phyloP scores from a whole-genome alignment of 2,329 filamentous ascomycete genomes.

The Arthrobotrys pseudoclavata region DNA sequence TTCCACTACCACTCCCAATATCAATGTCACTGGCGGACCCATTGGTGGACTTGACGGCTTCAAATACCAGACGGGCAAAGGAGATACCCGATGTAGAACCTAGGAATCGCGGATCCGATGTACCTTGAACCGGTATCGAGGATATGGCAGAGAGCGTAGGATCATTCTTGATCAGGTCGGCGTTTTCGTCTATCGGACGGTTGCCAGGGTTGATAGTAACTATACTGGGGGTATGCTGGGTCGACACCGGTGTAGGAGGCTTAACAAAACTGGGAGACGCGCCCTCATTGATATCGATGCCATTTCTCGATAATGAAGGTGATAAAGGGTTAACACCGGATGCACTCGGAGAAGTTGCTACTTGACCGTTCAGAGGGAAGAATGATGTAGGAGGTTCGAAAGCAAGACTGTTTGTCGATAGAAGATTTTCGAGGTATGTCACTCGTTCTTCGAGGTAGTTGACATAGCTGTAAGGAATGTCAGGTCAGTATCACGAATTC shows the following conservation, averaged over 20 bases:
- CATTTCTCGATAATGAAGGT: conserved; percentile 47
- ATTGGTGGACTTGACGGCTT: conserved; percentile 80
- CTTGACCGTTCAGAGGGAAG: conserved; percentile 74
- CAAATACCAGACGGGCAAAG: conserved; percentile 93
- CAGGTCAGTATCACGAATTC: conserved; percentile 29
- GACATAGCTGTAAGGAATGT: conserved; percentile 73
- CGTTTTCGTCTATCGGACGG: conserved; percentile 63
- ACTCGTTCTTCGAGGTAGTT: conserved; percentile 93
- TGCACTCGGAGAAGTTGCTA: conserved; percentile 67
- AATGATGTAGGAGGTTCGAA: conserved; percentile 74
- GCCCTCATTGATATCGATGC: conserved; percentile 31
- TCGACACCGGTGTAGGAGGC: conserved; percentile 46
- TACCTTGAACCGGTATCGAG: conserved; percentile 73
- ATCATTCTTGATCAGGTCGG: conserved; percentile 64
- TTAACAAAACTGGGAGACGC: conserved; percentile 57
- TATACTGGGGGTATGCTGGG: conserved; percentile 50
- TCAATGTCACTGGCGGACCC: conserved; percentile 50
- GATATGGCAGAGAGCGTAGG: conserved; percentile 61
- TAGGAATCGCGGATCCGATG: conserved; percentile 80
- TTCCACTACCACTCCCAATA: conserved; percentile 40
- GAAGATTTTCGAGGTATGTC: conserved; percentile 82
- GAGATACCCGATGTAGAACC: conserved; percentile 91
- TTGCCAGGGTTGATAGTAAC: conserved; percentile 59
- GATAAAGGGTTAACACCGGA: conserved; percentile 46
- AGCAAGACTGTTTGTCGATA: conserved; percentile 77